These are phyloP conservation scores for Asterionellopsis glacialis DNA, from an alignment of 108 stramenopile genomes.

Conservation along the genomic window DNA sequence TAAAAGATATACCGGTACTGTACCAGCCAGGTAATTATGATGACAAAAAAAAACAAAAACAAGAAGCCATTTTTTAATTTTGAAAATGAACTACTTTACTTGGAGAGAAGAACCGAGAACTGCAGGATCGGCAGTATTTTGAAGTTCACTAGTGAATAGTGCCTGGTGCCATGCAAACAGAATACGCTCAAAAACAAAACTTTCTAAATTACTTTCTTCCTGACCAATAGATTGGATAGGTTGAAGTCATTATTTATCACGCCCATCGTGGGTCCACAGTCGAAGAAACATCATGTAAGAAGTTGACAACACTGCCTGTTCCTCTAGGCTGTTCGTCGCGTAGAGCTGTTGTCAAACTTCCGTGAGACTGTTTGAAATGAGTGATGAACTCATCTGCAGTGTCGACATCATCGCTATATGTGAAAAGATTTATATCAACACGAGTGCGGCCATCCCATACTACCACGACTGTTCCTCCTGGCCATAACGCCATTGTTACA, in stretches of 20 bases:
- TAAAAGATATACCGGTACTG: too few species aligned
- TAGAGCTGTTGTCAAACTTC: conserved; percentile 11
- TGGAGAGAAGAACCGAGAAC: too few species aligned
- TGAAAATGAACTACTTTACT: too few species aligned
- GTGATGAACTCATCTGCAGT: background rate
- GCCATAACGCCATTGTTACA: conserved; percentile 26
- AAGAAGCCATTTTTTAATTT: too few species aligned
- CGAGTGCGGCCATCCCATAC: conserved; percentile 60
- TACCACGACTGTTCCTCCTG: conserved; percentile 26
- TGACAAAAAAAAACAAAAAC: too few species aligned
- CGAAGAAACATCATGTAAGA: conserved; percentile 22
- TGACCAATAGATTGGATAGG: too few species aligned
- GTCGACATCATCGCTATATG: conserved; percentile 30
- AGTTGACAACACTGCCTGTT: conserved; percentile 39
- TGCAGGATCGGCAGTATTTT: too few species aligned
- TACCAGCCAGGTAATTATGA: too few species aligned
- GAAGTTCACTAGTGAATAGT: too few species aligned
- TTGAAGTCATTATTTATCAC: background rate
- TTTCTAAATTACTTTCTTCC: too few species aligned
- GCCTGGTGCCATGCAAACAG: too few species aligned
- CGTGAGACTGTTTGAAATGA: conserved; percentile 4
- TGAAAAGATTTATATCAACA: conserved; percentile 62
- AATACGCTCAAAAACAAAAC: too few species aligned
- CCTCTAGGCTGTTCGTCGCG: conserved; percentile 51
- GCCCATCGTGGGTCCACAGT: background rate